Base-by-base conservation (phyloP, 2,329 filamentous ascomycete species). In the Sarocladium kiliense region DNA sequence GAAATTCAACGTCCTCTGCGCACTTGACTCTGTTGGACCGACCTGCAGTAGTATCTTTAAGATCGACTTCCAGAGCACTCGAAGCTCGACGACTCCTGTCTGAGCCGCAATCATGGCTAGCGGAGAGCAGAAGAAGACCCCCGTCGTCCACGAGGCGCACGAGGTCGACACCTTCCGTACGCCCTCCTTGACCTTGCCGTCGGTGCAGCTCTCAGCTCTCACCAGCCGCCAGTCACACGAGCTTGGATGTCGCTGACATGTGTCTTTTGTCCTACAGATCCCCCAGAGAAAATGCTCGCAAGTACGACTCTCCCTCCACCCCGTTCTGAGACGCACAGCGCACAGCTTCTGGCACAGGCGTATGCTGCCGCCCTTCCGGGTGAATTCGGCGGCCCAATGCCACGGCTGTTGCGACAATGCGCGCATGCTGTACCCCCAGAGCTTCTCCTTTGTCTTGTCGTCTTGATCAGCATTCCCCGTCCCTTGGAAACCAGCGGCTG, bases 81-180 rank as follows among this genome's bases (percentile, higher is more conserved):
- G 18, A 16, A 36, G 19, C 47, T 51, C 21, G 14, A 30, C 26
- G 27, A 34, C 7, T 11, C 18, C n/a, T 30, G 18, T 21, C 18
- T 36, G 30, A 51, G 47, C 47, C 47, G 47, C 47, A 23, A 36
- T 36, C 16, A 81, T 82, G 79, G 74, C 74, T 65, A 72, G 44
- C 14, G 44, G 25, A 47, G 44, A 47, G n/a, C 25, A 66, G 59
- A 70, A 71, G 56, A 70, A 60, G 63, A 62, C 64, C 62, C 81
- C 79, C 49, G 85, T 88, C 64, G 87, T 91, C 65, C 78, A 79
- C 58, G 88, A 91, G 77, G 87, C 88, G 66, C 87, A 91, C 71
- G 74, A 85, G 67, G 87, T 91, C 63, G 85, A 89, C 71, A 91
- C 87, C 19, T 90, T 77, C 66, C 81, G 83, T 86, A 73, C 78